Conservation (phyloP, 352 stramenopile genomes). For the Pythium volutum region DNA sequence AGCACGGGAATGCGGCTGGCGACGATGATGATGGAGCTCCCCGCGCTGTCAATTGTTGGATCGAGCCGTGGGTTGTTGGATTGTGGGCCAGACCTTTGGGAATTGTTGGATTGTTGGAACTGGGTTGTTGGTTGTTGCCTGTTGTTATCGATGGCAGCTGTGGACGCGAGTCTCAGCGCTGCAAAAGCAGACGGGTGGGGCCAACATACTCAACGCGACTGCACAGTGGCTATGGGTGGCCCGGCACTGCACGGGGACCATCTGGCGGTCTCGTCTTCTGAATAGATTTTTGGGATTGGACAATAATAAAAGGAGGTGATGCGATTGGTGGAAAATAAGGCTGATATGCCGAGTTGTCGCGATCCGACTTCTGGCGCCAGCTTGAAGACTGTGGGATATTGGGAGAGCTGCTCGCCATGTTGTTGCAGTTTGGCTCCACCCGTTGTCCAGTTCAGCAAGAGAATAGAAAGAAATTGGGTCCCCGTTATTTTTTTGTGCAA, state of each 20-base stretch:
- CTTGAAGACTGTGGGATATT: conserved; percentile 17
- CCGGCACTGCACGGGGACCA: background rate
- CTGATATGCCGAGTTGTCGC: conserved; percentile 13
- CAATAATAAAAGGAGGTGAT: background rate
- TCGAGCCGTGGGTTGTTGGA: background rate
- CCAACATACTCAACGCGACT: conserved; percentile 1
- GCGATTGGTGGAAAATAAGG: conserved; percentile 15
- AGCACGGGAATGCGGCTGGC: background rate
- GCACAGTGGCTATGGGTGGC: background rate
- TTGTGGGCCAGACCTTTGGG: background rate
- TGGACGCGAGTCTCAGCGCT: background rate
- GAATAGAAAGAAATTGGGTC: background rate
- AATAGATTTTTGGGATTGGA: conserved; percentile 10
- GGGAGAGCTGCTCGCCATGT: conserved; percentile 12
- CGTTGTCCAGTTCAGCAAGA: background rate
- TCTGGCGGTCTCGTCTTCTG: conserved; percentile 26
- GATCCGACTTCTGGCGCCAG: conserved; percentile 27
- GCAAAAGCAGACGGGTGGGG: conserved; percentile 4
- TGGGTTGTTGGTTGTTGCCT: background rate
- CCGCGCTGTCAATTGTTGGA: conserved; percentile 1
- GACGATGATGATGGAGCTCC: background rate
- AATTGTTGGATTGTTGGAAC: conserved; percentile 9
- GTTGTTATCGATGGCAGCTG: background rate
- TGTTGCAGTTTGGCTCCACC: background rate
- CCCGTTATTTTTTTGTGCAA: background rate